Base-by-base conservation (phyloP, 2,329 filamentous ascomycete genomes). In the Xylariaceae sp. region DNA sequence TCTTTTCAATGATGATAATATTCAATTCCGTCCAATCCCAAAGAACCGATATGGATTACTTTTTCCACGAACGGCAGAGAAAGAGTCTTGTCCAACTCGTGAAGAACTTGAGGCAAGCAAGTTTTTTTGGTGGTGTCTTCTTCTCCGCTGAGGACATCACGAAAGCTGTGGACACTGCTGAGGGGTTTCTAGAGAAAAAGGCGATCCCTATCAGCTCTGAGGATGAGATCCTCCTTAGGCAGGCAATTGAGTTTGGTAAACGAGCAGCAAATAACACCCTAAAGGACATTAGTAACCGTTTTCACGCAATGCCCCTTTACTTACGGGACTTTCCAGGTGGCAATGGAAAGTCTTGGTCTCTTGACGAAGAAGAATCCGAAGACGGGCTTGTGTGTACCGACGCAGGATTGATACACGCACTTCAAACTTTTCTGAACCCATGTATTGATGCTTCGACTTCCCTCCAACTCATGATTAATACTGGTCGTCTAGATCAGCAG, bases 11-110 rank as follows among this genome's bases (percentile, higher is more conserved):
- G 74, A 87, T 91, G 69, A 85, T 97, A 43, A 87, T 90, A 2
- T 88, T 91, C 63, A 98, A 98, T 69, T 87, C 92, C 0, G 87
- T 98, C 1, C 93, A 93, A 21, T 96, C 92, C 4, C 91, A 97
- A 69, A 81, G 93, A 9, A 86, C 83, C 0, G 94, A 94, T 66
- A 79, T 84, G 53, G 93, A 97, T 70, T 97, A 96, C 69, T 88
- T 98, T 62, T 97, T 97, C 66, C 90, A 96, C 66, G 83, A 85
- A 0, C 86, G 82, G 11, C 93, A 93, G 65, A 78, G 83, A 26
- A 88, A 86, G 60, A 81, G 82, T 34, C 77, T 96, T 11, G 76
- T 87, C 23, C 79, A 85, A 50, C 77, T 96, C 2, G 88, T 96
- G 4, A 82, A 82, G 53, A 96, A 97, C 67, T 73, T 96, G 40